These are phyloP conservation scores for Tricladium varicosporioides DNA, from an alignment of 2,329 filamentous ascomycete genomes.

Conservation along the genomic window DNA sequence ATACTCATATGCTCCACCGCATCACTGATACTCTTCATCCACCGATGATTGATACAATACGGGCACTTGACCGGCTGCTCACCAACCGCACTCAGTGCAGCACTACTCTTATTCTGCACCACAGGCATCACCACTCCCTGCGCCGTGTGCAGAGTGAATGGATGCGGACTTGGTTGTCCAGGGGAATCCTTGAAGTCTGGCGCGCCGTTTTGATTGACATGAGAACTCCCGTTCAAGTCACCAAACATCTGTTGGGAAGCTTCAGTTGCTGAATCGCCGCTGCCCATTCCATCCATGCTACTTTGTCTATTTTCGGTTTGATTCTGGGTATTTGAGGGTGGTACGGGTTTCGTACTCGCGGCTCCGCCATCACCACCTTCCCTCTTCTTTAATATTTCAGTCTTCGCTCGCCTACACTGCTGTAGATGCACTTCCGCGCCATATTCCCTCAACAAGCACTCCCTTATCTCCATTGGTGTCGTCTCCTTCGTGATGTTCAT, in stretches of 20 bases:
- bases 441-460: conserved; percentile 46
- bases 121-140: conserved; percentile 29
- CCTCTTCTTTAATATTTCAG: conserved; percentile 33
- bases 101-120: conserved; percentile 20
- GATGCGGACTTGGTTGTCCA: conserved; percentile 14
- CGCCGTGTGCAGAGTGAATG: conserved; percentile 29
- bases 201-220: conserved; percentile 8
- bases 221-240: conserved; percentile 15
- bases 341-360: not conserved
- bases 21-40: conserved; percentile 34
- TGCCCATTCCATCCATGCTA: conserved; percentile 23
- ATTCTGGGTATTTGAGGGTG: conserved; percentile 2
- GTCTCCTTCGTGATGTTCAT: conserved; percentile 58
- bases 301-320: not conserved
- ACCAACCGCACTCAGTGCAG: conserved; percentile 24
- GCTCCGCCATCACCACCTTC: conserved; percentile 9
- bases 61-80: conserved; percentile 32
- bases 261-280: conserved; percentile 20
- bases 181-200: conserved; percentile 4
- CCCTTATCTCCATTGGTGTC: conserved; percentile 57
- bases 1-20: conserved; percentile 36
- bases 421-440: conserved; percentile 34
- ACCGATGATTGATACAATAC: conserved; percentile 33
- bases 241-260: conserved; percentile 20
- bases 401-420: conserved; percentile 34